Base-by-base conservation (phyloP, 2,329 filamentous ascomycete species). In the Beauveria scarabaeidicola region DNA sequence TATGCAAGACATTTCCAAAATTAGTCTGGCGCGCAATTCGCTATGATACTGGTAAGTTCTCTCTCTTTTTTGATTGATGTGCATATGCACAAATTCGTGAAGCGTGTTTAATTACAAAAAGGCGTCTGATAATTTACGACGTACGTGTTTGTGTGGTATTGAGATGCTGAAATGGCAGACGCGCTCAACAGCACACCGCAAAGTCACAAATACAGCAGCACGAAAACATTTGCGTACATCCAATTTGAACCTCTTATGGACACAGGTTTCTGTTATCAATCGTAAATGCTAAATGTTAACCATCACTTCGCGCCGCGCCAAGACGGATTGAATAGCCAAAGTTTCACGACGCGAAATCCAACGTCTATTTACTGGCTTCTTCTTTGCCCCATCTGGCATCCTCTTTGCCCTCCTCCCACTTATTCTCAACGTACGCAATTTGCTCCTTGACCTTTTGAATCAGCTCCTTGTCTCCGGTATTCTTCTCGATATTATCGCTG, bases 401-500 rank as follows among this genome's bases (percentile, higher is more conserved):
- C 77, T 97, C 93, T 67, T 97, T 89, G 10, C 90, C 92, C 5
- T 85, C 87, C 60, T 81, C 80, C 91, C 94, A 97, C 29, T 84
- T 79, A 66, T 88, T 87, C 75, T 97, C 93, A 5, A 87, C 80
- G 69, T 99, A 97, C 0, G 91, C 91, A 46, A 97, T 80, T 63
- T 88, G 81, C 68, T 83, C 80, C 81, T 99, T 99, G 63, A 97
- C 91, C 65, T 86, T 84, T 60, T 86, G 79, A 0, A 99, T 89
- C 1, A 88, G 90, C 21, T 80, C 80, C 67, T 85, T 84, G 69
- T 97, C 88, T 8, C 94, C 94, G 0, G 91, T 97, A 69, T 99
- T 99, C 80, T 99, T 99, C 50, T 91, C 84, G 64, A 87, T 81
- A 69, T 97, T 97, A 72, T 93, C 88, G 64, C 82, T 82, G 21